A percentile compares a stretch with the other conserved stretches of the same genome.
These are phyloP conservation scores for Gastrolobium villosum DNA, from an alignment of 306 rosid species.

Conservation along the genomic window DNA sequence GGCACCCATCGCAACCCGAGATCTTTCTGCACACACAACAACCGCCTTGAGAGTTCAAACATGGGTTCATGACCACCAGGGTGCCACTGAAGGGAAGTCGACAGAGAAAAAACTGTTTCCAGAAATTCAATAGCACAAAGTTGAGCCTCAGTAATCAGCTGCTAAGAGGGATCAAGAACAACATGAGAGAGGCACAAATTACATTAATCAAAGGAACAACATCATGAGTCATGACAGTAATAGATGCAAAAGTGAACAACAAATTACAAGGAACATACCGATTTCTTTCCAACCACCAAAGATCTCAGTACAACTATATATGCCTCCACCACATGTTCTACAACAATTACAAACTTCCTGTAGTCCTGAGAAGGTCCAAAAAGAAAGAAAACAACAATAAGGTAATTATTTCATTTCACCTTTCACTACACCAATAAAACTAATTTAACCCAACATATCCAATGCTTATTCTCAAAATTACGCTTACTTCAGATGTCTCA, in stretches of 20 bases:
- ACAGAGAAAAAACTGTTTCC: conserved; percentile 68
- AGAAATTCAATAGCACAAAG: conserved; percentile 70
- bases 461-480: conserved; percentile 40
- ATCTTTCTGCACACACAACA: conserved; percentile 77
- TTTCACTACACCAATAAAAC: conserved; percentile 25
- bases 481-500: conserved; percentile 73
- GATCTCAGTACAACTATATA: conserved; percentile 70
- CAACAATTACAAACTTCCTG: conserved; percentile 62
- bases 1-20: conserved; percentile 75
- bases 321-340: conserved; percentile 75
- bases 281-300: conserved; percentile 65
- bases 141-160: conserved; percentile 79
- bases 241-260: conserved; percentile 24
- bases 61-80: conserved; percentile 67
- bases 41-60: conserved; percentile 70
- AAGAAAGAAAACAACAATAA: conserved; percentile 37
- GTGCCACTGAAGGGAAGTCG: conserved; percentile 62
- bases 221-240: background rate
- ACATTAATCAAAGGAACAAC: conserved; percentile 35
- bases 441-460: conserved; percentile 25
- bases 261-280: conserved; percentile 60
- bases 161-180: conserved; percentile 48
- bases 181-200: conserved; percentile 19
- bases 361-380: conserved; percentile 65
- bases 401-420: conserved; percentile 20